Conservation (phyloP, 1,139 yeast species). For the Hansenula lynferdii region DNA sequence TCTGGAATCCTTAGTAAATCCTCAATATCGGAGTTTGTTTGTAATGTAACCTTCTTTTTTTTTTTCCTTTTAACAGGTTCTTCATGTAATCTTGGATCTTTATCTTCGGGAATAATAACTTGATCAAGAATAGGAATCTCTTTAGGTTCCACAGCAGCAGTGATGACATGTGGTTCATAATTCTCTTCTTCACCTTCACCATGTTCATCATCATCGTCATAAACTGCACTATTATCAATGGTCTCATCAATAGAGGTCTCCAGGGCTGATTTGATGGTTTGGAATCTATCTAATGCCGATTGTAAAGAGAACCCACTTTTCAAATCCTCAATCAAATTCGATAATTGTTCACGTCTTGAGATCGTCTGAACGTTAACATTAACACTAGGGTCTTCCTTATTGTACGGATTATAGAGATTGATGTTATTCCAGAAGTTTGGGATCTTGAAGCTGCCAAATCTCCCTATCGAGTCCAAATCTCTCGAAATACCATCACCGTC, state of each 20-base stretch:
- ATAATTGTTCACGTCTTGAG: slow-evolving; percentile 35
- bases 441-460: slow-evolving; percentile 20
- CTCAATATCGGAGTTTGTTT: slow-evolving; percentile 18
- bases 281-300: slow-evolving; percentile 52
- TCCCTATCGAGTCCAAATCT: slow-evolving; percentile 44
- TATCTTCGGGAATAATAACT: slow-evolving; percentile 40
- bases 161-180: slow-evolving; percentile 52
- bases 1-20: slow-evolving; percentile 32
- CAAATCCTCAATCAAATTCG: slow-evolving; percentile 45
- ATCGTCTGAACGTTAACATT: slow-evolving; percentile 19
- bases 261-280: slow-evolving; percentile 39
- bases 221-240: slow-evolving; percentile 28
- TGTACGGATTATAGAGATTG: not conserved
- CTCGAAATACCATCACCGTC: slow-evolving; percentile 26
- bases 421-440: slow-evolving; percentile 10
- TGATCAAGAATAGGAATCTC: slow-evolving; percentile 47
- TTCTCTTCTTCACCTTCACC: slow-evolving; percentile 28
- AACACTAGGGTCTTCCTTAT: not conserved
- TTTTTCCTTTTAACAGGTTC: not conserved
- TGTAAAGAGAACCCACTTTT: slow-evolving; percentile 46
- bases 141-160: slow-evolving; percentile 41
- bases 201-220: slow-evolving; percentile 35
- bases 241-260: slow-evolving; percentile 23
- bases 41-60: slow-evolving; percentile 4
- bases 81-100: slow-evolving; percentile 12